Percentiles rank a stretch among this genome's conserved stretches.
Evolutionary conservation across 352 stramenopile genomes (phyloP).

Genomic region (Phytophthora constricta): DNA sequence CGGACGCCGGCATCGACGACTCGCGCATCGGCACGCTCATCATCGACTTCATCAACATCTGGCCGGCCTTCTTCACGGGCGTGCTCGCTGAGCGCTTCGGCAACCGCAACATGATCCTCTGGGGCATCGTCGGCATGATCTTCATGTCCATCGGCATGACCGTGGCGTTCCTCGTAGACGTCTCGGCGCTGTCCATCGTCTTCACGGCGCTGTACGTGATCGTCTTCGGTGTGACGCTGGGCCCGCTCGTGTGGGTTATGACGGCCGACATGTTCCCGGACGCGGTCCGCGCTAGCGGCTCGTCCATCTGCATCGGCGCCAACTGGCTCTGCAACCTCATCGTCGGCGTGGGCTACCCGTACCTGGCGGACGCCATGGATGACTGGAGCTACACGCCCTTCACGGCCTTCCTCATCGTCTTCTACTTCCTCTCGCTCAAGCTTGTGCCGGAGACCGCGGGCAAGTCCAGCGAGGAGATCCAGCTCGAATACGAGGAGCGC

Average conservation of each 20-base stretch:
- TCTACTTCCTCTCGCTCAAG: slow-evolving; percentile 31
- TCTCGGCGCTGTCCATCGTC: slow-evolving; percentile 35
- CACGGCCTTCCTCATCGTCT: slow-evolving; percentile 33
- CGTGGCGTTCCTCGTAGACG: slow-evolving; percentile 15
- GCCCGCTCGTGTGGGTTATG: slow-evolving; percentile 16
- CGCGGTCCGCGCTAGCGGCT: slow-evolving; percentile 40
- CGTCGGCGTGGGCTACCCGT: slow-evolving; percentile 55
- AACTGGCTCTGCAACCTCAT: slow-evolving; percentile 58
- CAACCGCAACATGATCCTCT: slow-evolving; percentile 29
- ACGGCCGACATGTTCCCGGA: slow-evolving; percentile 18
- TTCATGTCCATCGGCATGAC: slow-evolving; percentile 26
- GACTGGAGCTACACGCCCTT: slow-evolving; percentile 46
- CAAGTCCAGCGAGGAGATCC: slow-evolving; percentile 54
- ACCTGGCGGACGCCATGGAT: slow-evolving; percentile 40
- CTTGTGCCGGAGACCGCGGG: slow-evolving; percentile 45
- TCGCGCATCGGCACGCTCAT: slow-evolving; percentile 2
- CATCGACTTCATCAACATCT: slow-evolving; percentile 7
- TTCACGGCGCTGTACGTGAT: slow-evolving; percentile 54
- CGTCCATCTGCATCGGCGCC: slow-evolving; percentile 44
- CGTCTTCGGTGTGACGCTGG: slow-evolving; percentile 36
- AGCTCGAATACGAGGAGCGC: slow-evolving; percentile 18
- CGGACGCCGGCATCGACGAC: background rate
- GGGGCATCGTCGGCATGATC: slow-evolving; percentile 22
- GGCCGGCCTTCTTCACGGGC: slow-evolving; percentile 3
- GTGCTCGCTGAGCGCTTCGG: slow-evolving; percentile 22